Evolutionary conservation across 2,329 filamentous ascomycete species (phyloP).

Genomic region (Aschersonia sp.): DNA sequence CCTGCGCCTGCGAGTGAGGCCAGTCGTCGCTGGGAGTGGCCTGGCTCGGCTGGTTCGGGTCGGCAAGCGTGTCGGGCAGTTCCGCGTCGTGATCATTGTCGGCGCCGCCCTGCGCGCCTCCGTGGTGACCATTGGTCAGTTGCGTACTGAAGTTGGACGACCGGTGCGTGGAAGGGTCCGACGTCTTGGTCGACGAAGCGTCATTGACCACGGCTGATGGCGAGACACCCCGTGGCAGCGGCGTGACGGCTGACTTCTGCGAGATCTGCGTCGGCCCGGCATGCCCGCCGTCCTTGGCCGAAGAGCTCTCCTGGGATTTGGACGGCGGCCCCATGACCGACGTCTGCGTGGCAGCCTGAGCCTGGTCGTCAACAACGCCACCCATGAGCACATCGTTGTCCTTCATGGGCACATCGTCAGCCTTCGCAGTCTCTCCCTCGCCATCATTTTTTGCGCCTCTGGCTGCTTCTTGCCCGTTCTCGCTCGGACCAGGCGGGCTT

Average conservation of each 20-base stretch:
- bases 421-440: not conserved
- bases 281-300: conserved; percentile 15
- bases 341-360: conserved; percentile 28
- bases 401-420: conserved; percentile 5
- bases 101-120: conserved; percentile 22
- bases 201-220: conserved; percentile 58
- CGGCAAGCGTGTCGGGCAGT: conserved; percentile 38
- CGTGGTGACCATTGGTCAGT: conserved; percentile 51
- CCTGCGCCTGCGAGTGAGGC: conserved; percentile 44
- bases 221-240: conserved; percentile 41
- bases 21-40: conserved; percentile 39
- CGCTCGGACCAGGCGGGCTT: conserved; percentile 38
- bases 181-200: conserved; percentile 87
- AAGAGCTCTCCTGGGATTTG: conserved; percentile 20
- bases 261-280: conserved; percentile 44
- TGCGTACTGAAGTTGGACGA: conserved; percentile 57
- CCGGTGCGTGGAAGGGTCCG: conserved; percentile 50
- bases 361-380: conserved; percentile 30
- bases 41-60: conserved; percentile 23
- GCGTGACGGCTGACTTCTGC: conserved; percentile 46
- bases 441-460: conserved; percentile 38
- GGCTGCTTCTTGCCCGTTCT: conserved; percentile 5
- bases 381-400: conserved; percentile 48
- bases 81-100: conserved; percentile 16
- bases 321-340: conserved; percentile 35